These are phyloP conservation scores for Coemansia sp. DNA, from an alignment of 192 early-diverging fungal species.

Conservation along the genomic window DNA sequence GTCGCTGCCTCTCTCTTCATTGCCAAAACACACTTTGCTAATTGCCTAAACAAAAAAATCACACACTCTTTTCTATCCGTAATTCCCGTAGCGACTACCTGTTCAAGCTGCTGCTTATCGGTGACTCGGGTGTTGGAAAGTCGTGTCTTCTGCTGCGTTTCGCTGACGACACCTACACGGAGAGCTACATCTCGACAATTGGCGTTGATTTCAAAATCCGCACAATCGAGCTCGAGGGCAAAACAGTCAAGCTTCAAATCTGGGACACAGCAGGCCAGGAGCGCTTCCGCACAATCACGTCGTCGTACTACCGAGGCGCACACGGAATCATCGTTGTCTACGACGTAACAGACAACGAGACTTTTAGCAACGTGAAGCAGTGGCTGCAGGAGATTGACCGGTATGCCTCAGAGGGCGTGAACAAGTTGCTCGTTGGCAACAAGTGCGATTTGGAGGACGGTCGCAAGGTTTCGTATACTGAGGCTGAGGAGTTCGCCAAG, in stretches of 20 bases:
- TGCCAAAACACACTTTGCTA: no score
- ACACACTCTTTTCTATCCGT: background rate
- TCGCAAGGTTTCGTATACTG: conserved; percentile 81
- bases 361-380: conserved; percentile 95
- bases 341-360: conserved; percentile 94
- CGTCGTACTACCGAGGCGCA: conserved; percentile 98
- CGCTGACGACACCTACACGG: conserved; percentile 98
- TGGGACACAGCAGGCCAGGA: conserved; percentile 99
- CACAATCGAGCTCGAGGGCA: conserved; percentile 97
- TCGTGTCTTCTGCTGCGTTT: conserved; percentile 95
- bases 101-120: conserved; percentile 98
- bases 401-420: conserved; percentile 95
- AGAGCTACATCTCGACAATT: conserved; percentile 97
- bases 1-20: conserved; percentile 78
- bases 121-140: conserved; percentile 98
- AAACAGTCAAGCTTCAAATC: conserved; percentile 90
- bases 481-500: conserved; percentile 86
- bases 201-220: conserved; percentile 99
- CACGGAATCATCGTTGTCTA: conserved; percentile 97
- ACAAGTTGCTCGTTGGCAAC: conserved; percentile 98
- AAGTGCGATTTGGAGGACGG: conserved; percentile 94
- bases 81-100: conserved; percentile 82
- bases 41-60: no score
- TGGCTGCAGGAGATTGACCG: conserved; percentile 99
- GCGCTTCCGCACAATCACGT: conserved; percentile 90